Conservation (phyloP, 768 basidiomycete genomes). For the Suillus luteus region DNA sequence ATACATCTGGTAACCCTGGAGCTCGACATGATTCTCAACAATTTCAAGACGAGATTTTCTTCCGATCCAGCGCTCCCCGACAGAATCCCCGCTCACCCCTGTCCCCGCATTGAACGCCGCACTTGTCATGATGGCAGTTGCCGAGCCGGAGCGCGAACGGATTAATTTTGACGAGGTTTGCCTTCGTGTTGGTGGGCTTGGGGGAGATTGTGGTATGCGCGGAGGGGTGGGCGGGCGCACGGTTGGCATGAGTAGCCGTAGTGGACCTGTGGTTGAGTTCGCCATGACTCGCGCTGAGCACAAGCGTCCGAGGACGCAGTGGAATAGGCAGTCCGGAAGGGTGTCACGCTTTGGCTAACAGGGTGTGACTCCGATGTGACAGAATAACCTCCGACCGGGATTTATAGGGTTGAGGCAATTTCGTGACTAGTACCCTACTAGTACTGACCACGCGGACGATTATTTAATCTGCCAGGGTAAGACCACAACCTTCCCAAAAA, state of each 20-base stretch:
- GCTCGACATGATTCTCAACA: slow-evolving; percentile 47
- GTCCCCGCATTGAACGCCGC: slow-evolving; percentile 14
- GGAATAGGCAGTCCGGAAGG: not conserved
- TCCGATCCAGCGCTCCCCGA: slow-evolving; percentile 47
- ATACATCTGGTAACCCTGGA: slow-evolving; percentile 74
- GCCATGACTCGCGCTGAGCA: slow-evolving; percentile 1
- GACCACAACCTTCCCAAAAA: not conserved
- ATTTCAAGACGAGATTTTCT: slow-evolving; percentile 50
- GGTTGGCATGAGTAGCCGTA: slow-evolving; percentile 35
- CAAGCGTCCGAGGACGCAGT: not conserved
- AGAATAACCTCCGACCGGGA: not conserved
- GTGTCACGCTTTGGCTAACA: slow-evolving; percentile 2
- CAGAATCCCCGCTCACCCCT: slow-evolving; percentile 17
- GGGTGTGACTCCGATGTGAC: slow-evolving; percentile 6
- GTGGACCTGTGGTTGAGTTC: slow-evolving; percentile 12
- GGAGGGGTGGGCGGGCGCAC: slow-evolving; percentile 28
- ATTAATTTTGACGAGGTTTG: slow-evolving; percentile 30
- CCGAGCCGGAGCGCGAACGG: slow-evolving; percentile 36
- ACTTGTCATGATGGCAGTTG: slow-evolving; percentile 23
- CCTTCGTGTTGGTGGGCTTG: slow-evolving; percentile 23
- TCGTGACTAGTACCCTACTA: no score
- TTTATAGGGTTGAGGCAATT: not conserved
- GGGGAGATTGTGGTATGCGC: slow-evolving; percentile 14
- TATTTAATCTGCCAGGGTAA: not conserved
- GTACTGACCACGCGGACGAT: not conserved